Evolutionary conservation across 805 yeast genomes (phyloP).

Genomic region (Candida palmyrensis): DNA sequence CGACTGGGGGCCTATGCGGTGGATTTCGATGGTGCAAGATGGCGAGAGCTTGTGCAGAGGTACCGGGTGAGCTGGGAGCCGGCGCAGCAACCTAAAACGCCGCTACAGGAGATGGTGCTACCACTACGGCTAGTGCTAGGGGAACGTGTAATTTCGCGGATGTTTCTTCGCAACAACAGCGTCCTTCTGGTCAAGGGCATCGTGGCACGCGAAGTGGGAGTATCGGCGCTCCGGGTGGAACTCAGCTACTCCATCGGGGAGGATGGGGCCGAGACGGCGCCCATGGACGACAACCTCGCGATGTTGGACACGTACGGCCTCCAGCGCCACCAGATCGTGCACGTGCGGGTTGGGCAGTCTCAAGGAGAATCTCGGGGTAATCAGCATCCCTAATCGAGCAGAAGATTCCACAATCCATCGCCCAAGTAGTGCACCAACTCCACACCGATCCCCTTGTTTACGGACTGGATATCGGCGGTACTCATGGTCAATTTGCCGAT

Average conservation of each 20-base stretch:
- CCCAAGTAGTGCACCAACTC: constrained; percentile 81
- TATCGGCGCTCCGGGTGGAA: constrained; percentile 19
- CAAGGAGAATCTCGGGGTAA: background rate
- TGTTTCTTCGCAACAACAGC: constrained; percentile 9
- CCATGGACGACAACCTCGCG: constrained; percentile 25
- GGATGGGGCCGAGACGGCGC: constrained; percentile 9
- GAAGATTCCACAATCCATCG: constrained; percentile 79
- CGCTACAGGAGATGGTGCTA: background rate
- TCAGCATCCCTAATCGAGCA: constrained; percentile 17
- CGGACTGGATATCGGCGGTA: constrained; percentile 77
- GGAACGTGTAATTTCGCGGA: constrained; percentile 1
- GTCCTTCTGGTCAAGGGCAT: constrained; percentile 32
- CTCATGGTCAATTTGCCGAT: constrained; percentile 85
- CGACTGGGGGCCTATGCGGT: constrained; percentile 16
- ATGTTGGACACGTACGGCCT: constrained; percentile 20
- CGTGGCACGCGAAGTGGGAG: constrained; percentile 12
- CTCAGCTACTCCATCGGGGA: constrained; percentile 22
- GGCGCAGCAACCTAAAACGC: background rate
- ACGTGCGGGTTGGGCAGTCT: constrained; percentile 6
- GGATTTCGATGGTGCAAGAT: constrained; percentile 22
- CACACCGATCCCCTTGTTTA: constrained; percentile 86
- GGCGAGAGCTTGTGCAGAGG: constrained; percentile 36
- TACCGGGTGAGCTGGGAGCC: constrained; percentile 19
- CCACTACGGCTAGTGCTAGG: background rate
- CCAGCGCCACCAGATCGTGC: constrained; percentile 16